A percentile compares a stretch with the other conserved stretches of the same genome.
Conservation (phyloP, 148 eudicot genomes). For the Talinum fruticosum region DNA sequence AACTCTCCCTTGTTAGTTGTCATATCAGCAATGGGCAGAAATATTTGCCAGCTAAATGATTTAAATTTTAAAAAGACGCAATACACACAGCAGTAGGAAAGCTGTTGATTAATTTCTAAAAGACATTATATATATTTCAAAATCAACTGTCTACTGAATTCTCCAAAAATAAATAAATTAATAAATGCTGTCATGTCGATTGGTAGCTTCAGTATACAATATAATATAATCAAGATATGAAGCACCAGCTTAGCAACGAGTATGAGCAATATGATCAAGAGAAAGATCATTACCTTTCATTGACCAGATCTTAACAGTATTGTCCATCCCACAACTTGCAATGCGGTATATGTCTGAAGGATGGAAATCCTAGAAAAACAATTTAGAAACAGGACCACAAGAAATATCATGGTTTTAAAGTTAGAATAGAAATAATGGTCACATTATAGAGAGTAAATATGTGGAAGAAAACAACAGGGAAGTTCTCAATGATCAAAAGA, state of each 20-base stretch:
- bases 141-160: background rate
- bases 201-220: background rate
- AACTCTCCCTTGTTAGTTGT: background rate
- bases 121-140: no score
- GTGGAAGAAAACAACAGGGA: background rate
- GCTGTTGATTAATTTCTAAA: background rate
- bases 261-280: background rate
- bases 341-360: conserved; percentile 79
- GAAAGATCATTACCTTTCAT: conserved; percentile 65
- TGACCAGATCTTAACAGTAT: conserved; percentile 96
- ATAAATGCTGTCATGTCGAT: no score
- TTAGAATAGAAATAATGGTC: background rate
- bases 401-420: background rate
- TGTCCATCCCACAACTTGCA: conserved; percentile 99
- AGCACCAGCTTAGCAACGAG: background rate
- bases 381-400: background rate
- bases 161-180: no score
- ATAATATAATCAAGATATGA: background rate
- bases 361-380: conserved; percentile 73
- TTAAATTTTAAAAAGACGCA: background rate
- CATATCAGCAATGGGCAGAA: background rate
- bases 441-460: background rate
- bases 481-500: conserved; percentile 6
- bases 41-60: background rate
- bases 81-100: background rate